Evolutionary conservation across 306 rosid genomes (phyloP), one percentile per base, ranked within the genome.

Genomic region (Dryas alaskensis): DNA sequence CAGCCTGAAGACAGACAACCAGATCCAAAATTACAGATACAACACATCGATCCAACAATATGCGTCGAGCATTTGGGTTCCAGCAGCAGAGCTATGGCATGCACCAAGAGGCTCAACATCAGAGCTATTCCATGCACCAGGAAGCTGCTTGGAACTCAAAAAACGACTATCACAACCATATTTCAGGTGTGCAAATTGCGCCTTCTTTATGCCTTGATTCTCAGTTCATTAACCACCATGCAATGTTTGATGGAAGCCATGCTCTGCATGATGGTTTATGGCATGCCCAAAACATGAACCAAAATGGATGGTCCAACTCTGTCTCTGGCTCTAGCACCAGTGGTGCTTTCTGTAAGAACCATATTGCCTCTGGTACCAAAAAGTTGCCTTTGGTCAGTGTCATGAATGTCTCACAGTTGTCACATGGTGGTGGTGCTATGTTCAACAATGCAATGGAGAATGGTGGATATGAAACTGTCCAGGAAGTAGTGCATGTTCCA

Each of bases 101-200:
- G 66, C 66, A 12, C 64, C 77, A 80, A 57, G 84, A 79, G 58
- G 72, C 55, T 58, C 75, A 71, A 11, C 67, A 25, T 1, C 82
- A 75, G 43, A 63, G 69, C 77, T 64, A 70, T 54, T 73, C 44
- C 22, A 4, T 76, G 75, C 70, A 45, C 70, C 77, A 76, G 73
- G 84, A 80, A 46, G 72, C 61, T 12, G 43, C 78, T 10, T 82
- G 84, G 81, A 46, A 69, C 44, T 53, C 65, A 25, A 55, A 55
- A 45, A 49, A 70, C 17, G 74, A 70, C 42, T 43, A 19, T 74
- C 3, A 19, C 27, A 73, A 65, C 59, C 85, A 31, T 50, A 12
- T 22, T 74, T 22, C 68, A 42, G 75, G 37, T 70, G 53, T 65
- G 72, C 78, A 54, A 73, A 22, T 72, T 50, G 48, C 37, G 49